Evolutionary conservation across 805 yeast genomes (phyloP).

Genomic region (Maudiozyma pseudohumilis): DNA sequence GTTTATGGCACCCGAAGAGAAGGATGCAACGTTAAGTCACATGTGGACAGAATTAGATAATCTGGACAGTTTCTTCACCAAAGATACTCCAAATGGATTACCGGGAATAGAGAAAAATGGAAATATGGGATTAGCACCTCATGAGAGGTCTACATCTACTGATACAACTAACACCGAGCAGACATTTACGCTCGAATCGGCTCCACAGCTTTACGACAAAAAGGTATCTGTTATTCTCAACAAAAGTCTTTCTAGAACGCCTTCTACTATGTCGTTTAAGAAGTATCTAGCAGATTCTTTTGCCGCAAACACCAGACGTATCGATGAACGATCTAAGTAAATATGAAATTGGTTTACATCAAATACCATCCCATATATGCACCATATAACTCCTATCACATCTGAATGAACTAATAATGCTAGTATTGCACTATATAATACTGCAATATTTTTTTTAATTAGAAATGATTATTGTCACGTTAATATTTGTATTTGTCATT

Average conservation of each 20-base stretch:
- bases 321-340: not conserved
- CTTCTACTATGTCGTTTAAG: constrained; percentile 70
- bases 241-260: constrained; percentile 60
- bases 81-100: constrained; percentile 20
- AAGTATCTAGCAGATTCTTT: constrained; percentile 64
- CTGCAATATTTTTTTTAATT: no score
- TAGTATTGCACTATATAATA: no score
- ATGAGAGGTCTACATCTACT: constrained; percentile 37
- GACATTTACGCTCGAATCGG: constrained; percentile 51
- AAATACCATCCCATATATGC: not conserved
- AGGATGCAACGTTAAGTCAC: constrained; percentile 69
- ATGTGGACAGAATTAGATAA: constrained; percentile 92
- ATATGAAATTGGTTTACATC: not conserved
- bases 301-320: constrained; percentile 24
- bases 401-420: no score
- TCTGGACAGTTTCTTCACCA: constrained; percentile 76
- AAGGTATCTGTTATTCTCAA: constrained; percentile 69
- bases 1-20: constrained; percentile 39
- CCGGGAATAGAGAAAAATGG: constrained; percentile 5
- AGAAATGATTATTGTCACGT: no score
- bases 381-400: no score
- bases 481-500: no score
- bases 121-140: constrained; percentile 19
- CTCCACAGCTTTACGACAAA: constrained; percentile 70
- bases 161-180: constrained; percentile 50